phyloP scores from a whole-genome alignment of 495 filamentous ascomycete genomes.

The Penicillium crystallinum region DNA sequence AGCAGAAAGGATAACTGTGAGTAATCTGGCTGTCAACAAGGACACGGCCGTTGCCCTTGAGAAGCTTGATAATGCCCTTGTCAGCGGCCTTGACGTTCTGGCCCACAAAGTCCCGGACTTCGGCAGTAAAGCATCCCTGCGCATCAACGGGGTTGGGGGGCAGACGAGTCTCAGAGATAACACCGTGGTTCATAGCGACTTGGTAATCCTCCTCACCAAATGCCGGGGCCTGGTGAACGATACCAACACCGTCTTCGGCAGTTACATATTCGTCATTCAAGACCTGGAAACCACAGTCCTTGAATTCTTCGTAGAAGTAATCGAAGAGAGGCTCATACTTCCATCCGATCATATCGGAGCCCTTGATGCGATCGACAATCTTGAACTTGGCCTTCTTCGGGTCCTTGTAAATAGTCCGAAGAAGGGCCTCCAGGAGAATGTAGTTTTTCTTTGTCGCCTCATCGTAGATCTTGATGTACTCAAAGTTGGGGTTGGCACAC shows the following conservation, averaged over 20 bases:
- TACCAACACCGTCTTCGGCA: slow-evolving; percentile 86
- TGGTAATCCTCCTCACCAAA: slow-evolving; percentile 98
- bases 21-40: slow-evolving; percentile 86
- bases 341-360: slow-evolving; percentile 86
- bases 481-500: slow-evolving; percentile 81
- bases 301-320: slow-evolving; percentile 93
- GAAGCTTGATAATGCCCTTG: slow-evolving; percentile 86
- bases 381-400: slow-evolving; percentile 97
- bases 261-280: slow-evolving; percentile 87
- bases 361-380: slow-evolving; percentile 74
- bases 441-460: slow-evolving; percentile 77
- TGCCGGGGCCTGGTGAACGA: slow-evolving; percentile 92
- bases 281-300: slow-evolving; percentile 79
- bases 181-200: slow-evolving; percentile 68
- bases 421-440: slow-evolving; percentile 78
- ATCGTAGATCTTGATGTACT: slow-evolving; percentile 90
- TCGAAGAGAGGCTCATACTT: slow-evolving; percentile 87
- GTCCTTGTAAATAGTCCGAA: slow-evolving; percentile 88
- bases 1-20: slow-evolving; percentile 95
- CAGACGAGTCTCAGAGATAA: slow-evolving; percentile 68
- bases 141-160: slow-evolving; percentile 91
- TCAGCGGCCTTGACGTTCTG: slow-evolving; percentile 93
- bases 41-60: slow-evolving; percentile 74
- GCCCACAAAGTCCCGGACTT: slow-evolving; percentile 79
- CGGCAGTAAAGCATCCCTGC: slow-evolving; percentile 70